These are phyloP conservation scores for Chlamydomonas incerta DNA, from an alignment of 139 green algal species.

Conservation along the genomic window DNA sequence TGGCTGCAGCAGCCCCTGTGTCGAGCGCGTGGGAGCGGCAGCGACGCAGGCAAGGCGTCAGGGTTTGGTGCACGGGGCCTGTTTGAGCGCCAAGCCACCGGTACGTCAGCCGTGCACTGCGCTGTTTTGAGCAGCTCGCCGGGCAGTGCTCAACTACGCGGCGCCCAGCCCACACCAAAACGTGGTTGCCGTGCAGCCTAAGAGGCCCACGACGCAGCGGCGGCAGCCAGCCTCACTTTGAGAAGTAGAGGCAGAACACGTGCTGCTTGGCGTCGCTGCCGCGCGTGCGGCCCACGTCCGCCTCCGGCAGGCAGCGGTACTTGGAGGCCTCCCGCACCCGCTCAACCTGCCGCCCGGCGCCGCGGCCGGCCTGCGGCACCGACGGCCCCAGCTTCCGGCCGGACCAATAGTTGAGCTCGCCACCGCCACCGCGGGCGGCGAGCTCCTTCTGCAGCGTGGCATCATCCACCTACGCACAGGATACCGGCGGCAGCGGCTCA, in stretches of 20 bases:
- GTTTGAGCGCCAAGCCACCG: too few relatives aligned
- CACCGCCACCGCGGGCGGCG: slow-evolving; percentile 2
- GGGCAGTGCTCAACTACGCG: too few relatives aligned
- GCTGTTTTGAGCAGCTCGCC: too few relatives aligned
- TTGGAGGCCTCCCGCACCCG: slow-evolving; percentile 52
- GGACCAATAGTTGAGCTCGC: slow-evolving; percentile 55
- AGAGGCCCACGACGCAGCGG: too few relatives aligned
- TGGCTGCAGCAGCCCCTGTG: slow-evolving; percentile 73
- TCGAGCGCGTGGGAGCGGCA: too few relatives aligned
- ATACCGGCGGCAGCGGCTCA: too few relatives aligned
- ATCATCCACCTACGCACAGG: slow-evolving; percentile 48
- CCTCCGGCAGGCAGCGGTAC: slow-evolving; percentile 66
- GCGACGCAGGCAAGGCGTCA: too few relatives aligned
- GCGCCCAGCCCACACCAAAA: too few relatives aligned
- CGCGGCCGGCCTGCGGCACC: background rate
- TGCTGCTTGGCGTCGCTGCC: slow-evolving; percentile 59
- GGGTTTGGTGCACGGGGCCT: too few relatives aligned
- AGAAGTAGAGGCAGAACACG: slow-evolving; percentile 82
- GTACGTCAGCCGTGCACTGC: too few relatives aligned
- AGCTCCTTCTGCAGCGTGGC: slow-evolving; percentile 40
- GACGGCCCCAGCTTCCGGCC: slow-evolving; percentile 22
- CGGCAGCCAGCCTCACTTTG: slow-evolving; percentile 48
- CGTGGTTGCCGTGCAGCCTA: too few relatives aligned
- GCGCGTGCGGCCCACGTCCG: slow-evolving; percentile 70
- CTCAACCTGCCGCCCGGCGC: background rate